Conservation (phyloP, 441 rosid species). For the Brassica balearica region DNA sequence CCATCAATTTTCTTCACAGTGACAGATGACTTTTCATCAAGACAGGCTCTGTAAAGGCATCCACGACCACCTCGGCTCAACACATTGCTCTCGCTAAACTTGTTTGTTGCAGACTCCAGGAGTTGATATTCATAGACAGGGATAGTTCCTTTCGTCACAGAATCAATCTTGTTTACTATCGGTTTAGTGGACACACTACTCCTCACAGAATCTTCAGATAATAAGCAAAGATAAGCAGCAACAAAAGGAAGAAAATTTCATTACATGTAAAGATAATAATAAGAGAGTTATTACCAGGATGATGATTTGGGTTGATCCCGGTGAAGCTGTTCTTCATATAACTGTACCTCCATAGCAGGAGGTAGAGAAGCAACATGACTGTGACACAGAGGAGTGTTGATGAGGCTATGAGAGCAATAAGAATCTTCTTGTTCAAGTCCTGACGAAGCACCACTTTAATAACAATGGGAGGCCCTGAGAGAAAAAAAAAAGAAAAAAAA, state of each 20-base stretch:
- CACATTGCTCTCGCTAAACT: conserved; percentile 67
- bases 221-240: conserved; percentile 26
- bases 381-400: conserved; percentile 69
- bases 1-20: conserved; percentile 76
- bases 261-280: background rate
- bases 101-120: conserved; percentile 78
- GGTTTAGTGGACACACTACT: conserved; percentile 52
- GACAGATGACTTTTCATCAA: conserved; percentile 67
- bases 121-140: conserved; percentile 68
- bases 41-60: conserved; percentile 67
- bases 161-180: conserved; percentile 49
- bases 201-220: conserved; percentile 56
- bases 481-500: background rate
- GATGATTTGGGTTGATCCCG: conserved; percentile 37
- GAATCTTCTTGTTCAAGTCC: conserved; percentile 83
- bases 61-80: conserved; percentile 70
- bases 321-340: conserved; percentile 49
- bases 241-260: background rate
- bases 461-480: conserved; percentile 59
- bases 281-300: background rate
- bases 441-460: conserved; percentile 67
- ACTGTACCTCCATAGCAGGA: conserved; percentile 68
- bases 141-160: conserved; percentile 63
- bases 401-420: conserved; percentile 75
- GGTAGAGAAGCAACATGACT: conserved; percentile 62